Conservation (phyloP, 345 rosid species). For the Ailanthus altissimus region DNA sequence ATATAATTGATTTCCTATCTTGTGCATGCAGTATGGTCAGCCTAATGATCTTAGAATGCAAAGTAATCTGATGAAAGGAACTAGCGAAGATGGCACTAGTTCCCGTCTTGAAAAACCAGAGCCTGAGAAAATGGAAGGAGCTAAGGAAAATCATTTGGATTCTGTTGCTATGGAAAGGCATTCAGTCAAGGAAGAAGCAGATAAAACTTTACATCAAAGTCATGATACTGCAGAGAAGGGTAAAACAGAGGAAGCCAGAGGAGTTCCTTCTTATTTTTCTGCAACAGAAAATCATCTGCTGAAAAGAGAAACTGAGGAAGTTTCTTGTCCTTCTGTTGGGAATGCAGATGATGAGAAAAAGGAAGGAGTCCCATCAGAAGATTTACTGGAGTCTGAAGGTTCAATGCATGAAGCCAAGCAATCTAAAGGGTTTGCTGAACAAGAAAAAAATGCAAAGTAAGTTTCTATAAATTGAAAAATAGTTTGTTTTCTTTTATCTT, state of each 20-base stretch:
- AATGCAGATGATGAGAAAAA: conserved; percentile 20
- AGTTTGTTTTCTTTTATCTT: neutral
- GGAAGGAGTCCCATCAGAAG: conserved; percentile 6
- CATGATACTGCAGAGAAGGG: conserved; percentile 19
- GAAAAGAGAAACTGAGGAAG: conserved; percentile 15
- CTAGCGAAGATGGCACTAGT: neutral
- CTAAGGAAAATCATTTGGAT: neutral
- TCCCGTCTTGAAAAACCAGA: conserved; percentile 4
- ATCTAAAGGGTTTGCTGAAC: conserved; percentile 1
- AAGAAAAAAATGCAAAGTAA: conserved; percentile 23
- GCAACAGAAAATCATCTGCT: conserved; percentile 18
- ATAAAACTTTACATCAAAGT: neutral
- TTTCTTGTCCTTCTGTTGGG: conserved; percentile 15
- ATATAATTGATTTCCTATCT: neutral
- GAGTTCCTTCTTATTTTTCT: conserved; percentile 19
- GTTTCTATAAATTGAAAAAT: neutral
- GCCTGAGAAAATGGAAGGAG: conserved; percentile 8
- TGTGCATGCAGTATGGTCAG: conserved; percentile 20
- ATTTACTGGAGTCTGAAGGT: conserved; percentile 8
- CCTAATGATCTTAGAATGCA: conserved; percentile 18
- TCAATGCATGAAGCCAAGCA: conserved; percentile 12
- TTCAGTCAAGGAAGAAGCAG: neutral
- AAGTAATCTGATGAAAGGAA: conserved; percentile 12
- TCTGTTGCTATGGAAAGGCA: neutral
- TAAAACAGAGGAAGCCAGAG: conserved; percentile 15